A percentile compares a stretch with the other conserved stretches of the same genome.
Conservation (phyloP, 2,329 filamentous ascomycete genomes). For the Cladosporium phlei region DNA sequence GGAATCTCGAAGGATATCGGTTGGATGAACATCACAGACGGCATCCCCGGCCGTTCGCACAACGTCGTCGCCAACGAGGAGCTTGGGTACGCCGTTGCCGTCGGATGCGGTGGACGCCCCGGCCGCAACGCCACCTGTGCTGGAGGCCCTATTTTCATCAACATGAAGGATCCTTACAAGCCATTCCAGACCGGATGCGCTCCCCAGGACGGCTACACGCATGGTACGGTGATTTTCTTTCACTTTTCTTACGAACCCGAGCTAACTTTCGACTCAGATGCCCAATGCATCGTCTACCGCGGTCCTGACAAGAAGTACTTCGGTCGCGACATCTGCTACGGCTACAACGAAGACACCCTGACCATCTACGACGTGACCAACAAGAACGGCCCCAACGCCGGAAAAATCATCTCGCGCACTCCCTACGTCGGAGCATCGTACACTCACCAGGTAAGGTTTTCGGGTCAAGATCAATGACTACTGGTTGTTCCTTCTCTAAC, state of each 20-base stretch:
- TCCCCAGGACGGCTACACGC: slow-evolving; percentile 51
- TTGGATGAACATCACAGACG: slow-evolving; percentile 38
- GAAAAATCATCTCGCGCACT: slow-evolving; percentile 45
- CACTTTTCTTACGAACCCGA: not conserved
- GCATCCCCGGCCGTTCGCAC: slow-evolving; percentile 42
- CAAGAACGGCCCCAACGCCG: slow-evolving; percentile 31
- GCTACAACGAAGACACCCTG: slow-evolving; percentile 48
- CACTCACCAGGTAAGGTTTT: too few relatives aligned
- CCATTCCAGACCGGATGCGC: slow-evolving; percentile 49
- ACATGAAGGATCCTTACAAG: slow-evolving; percentile 47
- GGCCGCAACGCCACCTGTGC: slow-evolving; percentile 39
- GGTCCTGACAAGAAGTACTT: slow-evolving; percentile 45
- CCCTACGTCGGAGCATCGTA: slow-evolving; percentile 47
- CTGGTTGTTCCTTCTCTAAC: too few relatives aligned
- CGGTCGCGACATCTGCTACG: slow-evolving; percentile 48
- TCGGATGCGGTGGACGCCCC: slow-evolving; percentile 32
- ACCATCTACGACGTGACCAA: slow-evolving; percentile 46
- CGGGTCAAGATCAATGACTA: too few relatives aligned
- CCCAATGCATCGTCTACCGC: slow-evolving; percentile 51
- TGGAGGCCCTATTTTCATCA: slow-evolving; percentile 51
- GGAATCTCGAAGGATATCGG: slow-evolving; percentile 42
- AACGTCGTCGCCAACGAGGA: slow-evolving; percentile 51
- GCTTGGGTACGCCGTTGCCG: slow-evolving; percentile 43
- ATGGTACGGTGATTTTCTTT: slow-evolving; percentile 24
- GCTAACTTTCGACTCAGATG: slow-evolving; percentile 33